A percentile compares a stretch with the other conserved stretches of the same genome.
Evolutionary conservation across 768 basidiomycete species (phyloP).

Genomic region (Favolaschia claudopus): DNA sequence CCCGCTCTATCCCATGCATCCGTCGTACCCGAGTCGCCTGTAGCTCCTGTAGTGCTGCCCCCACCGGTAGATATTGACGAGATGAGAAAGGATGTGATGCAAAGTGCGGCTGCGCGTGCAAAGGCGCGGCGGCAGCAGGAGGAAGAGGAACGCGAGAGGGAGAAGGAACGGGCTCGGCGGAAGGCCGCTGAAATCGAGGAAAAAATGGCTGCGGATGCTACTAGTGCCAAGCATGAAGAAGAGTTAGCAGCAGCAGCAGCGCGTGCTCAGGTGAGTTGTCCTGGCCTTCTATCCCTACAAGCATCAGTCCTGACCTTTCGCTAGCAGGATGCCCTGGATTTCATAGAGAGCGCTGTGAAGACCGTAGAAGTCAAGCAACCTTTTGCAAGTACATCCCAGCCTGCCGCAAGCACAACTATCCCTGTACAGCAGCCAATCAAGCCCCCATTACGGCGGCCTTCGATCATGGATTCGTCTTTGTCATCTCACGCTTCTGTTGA

Average conservation of each 20-base stretch:
- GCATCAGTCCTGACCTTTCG: background rate
- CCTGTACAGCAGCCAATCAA: too few relatives aligned
- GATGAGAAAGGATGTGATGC: conserved; percentile 81
- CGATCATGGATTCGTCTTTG: conserved; percentile 15
- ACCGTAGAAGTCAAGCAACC: conserved; percentile 8
- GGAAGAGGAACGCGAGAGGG: conserved; percentile 82
- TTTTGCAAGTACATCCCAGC: too few relatives aligned
- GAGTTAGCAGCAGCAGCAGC: conserved; percentile 21
- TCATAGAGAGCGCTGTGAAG: conserved; percentile 25
- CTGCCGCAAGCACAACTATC: too few relatives aligned
- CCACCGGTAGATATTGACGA: conserved; percentile 63
- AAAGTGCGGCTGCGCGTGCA: conserved; percentile 83
- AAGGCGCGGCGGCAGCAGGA: conserved; percentile 81
- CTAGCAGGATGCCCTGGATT: conserved; percentile 24
- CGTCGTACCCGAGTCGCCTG: conserved; percentile 45
- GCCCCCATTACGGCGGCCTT: conserved; percentile 14
- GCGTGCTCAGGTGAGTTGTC: conserved; percentile 15
- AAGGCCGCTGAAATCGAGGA: conserved; percentile 84
- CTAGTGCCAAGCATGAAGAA: conserved; percentile 39
- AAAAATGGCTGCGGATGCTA: conserved; percentile 54
- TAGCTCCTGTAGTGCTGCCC: conserved; percentile 39
- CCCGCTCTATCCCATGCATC: conserved; percentile 53
- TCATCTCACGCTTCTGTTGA: conserved; percentile 37
- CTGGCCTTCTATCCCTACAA: background rate
- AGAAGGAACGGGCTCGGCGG: conserved; percentile 78